These are phyloP conservation scores for Diversispora epigaea DNA, from an alignment of 192 early-diverging fungal genomes.

Conservation along the genomic window DNA sequence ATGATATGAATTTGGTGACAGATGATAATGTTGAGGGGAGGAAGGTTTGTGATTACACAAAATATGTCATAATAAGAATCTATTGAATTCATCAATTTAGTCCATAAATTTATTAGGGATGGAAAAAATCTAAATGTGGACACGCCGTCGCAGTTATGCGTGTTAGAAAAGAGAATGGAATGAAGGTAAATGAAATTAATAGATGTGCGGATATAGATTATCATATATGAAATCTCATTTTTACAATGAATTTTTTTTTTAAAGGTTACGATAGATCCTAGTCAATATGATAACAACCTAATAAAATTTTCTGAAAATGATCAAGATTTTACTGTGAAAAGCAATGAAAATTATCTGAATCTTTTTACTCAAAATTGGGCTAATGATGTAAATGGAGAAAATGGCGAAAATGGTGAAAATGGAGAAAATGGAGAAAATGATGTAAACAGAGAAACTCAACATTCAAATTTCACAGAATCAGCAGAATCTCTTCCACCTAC, in stretches of 20 bases:
- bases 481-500: neutral
- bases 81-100: neutral
- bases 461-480: neutral
- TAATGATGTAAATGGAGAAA: too few species aligned
- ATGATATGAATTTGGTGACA: constrained; percentile 70
- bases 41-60: constrained; percentile 23
- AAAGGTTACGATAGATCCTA: constrained; percentile 18
- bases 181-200: neutral
- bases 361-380: neutral
- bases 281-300: constrained; percentile 14
- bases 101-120: constrained; percentile 41
- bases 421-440: neutral
- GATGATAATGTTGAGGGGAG: constrained; percentile 65
- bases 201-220: neutral
- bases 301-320: neutral
- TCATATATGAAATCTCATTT: neutral
- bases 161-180: constrained; percentile 42
- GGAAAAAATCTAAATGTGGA: constrained; percentile 70
- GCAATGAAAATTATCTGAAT: neutral
- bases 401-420: too few species aligned
- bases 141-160: constrained; percentile 71
- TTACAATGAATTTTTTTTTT: too few species aligned
- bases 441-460: neutral
- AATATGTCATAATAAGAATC: neutral
- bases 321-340: neutral